Conservation (phyloP, 176 grass and related monocot species). For the Paspalum vaginatum region DNA sequence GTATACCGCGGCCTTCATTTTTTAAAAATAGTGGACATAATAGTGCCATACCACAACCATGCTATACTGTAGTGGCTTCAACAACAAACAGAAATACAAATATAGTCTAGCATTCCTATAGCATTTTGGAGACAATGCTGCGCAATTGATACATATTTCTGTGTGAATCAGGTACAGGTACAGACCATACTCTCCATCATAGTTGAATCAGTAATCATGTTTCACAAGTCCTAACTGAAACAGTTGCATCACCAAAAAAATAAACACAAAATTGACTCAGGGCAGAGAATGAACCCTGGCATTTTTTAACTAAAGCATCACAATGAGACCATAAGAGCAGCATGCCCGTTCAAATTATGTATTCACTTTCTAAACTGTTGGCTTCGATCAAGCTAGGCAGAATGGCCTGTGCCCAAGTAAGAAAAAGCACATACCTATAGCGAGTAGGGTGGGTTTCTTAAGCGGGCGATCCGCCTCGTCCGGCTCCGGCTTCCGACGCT, state of each 20-base stretch:
- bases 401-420: background rate
- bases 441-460: constrained; percentile 93
- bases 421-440: constrained; percentile 65
- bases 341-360: background rate
- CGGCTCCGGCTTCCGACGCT: constrained; percentile 57
- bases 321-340: background rate
- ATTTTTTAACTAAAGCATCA: background rate
- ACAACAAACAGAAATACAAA: background rate
- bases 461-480: constrained; percentile 85
- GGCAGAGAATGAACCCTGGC: no score
- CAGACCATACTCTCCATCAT: background rate
- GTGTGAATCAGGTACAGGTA: background rate
- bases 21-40: constrained; percentile 1
- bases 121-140: background rate
- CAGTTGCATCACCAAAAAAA: background rate
- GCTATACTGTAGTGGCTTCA: background rate
- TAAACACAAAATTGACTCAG: background rate
- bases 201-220: background rate
- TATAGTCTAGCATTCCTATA: background rate
- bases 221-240: background rate
- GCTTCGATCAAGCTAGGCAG: background rate
- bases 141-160: background rate
- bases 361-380: background rate
- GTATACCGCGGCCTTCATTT: background rate
- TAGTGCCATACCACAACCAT: background rate